phyloP scores from a whole-genome alignment of 148 eudicot species.

The Diospyros lotus region DNA sequence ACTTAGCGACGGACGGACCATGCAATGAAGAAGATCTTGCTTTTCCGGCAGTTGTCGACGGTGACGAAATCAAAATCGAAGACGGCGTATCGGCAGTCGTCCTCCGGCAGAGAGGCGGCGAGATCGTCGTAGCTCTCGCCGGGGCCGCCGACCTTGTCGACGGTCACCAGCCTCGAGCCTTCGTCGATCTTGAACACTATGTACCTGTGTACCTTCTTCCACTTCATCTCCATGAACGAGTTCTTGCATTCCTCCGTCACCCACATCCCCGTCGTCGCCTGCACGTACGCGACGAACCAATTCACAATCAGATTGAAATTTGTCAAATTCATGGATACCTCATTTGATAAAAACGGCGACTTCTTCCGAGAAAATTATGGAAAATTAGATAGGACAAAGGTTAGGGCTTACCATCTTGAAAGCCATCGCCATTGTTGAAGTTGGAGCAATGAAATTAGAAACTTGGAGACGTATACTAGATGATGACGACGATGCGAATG shows the following conservation, averaged over 20 bases:
- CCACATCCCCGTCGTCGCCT: slow-evolving; percentile 87
- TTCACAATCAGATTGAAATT: too few species aligned
- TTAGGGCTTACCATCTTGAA: slow-evolving; percentile 70
- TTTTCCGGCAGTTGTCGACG: slow-evolving; percentile 82
- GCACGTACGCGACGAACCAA: not conserved
- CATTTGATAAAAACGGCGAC: too few species aligned
- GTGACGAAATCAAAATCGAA: slow-evolving; percentile 90
- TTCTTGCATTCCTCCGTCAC: slow-evolving; percentile 91
- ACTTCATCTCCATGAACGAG: slow-evolving; percentile 97
- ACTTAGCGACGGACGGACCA: slow-evolving; percentile 40
- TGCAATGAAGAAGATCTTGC: slow-evolving; percentile 99
- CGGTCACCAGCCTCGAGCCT: slow-evolving; percentile 55
- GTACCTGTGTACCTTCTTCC: slow-evolving; percentile 90
- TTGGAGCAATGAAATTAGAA: slow-evolving; percentile 1
- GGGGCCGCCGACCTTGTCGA: slow-evolving; percentile 80
- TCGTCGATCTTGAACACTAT: slow-evolving; percentile 93
- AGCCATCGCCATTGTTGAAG: slow-evolving; percentile 81
- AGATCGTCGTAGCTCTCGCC: slow-evolving; percentile 71
- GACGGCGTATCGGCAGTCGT: slow-evolving; percentile 89
- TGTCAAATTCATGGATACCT: too few species aligned
- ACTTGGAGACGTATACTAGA: not conserved
- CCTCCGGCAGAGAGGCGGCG: slow-evolving; percentile 73
- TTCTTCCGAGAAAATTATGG: not conserved
- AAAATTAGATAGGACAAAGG: not conserved
- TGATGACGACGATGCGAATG: not conserved